phyloP scores from a whole-genome alignment of 177 flowering plant species.

The Telopea speciosissima region DNA sequence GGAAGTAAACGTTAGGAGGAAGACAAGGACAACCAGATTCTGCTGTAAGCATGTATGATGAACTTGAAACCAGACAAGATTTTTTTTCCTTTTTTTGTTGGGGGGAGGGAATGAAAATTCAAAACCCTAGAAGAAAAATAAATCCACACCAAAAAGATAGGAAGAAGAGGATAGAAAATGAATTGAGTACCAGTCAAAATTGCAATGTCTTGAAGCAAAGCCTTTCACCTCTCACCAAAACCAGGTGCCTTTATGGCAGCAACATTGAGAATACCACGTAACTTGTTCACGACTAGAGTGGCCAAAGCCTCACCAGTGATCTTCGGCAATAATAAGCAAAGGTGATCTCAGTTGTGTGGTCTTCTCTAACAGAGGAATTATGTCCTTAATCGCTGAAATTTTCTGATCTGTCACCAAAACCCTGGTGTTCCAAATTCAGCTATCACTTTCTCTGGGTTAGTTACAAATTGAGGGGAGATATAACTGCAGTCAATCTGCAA shows the following conservation, averaged over 20 bases:
- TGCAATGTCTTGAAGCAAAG: background rate
- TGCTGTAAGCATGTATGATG: too few species aligned
- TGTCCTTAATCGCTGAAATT: background rate
- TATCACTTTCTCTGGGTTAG: slow-evolving; percentile 1
- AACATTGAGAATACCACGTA: background rate
- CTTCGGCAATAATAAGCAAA: background rate
- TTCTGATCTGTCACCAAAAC: background rate
- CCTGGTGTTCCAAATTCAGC: background rate
- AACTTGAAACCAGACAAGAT: background rate
- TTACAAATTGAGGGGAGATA: slow-evolving; percentile 1
- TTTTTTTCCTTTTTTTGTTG: too few species aligned
- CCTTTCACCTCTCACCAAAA: background rate
- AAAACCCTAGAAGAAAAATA: too few species aligned
- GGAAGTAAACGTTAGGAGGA: background rate
- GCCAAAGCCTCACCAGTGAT: slow-evolving; percentile 3
- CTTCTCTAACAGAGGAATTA: slow-evolving; percentile 1
- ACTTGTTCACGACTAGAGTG: background rate
- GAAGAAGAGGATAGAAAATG: background rate
- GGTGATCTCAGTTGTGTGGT: background rate
- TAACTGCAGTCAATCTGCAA: slow-evolving; percentile 3
- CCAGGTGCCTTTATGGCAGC: background rate
- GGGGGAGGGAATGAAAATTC: too few species aligned
- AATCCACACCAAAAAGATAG: background rate
- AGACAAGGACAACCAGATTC: too few species aligned
- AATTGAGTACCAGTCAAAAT: background rate